Conservation (phyloP, 2,329 filamentous ascomycete species). For the Fusarium pininemorale region DNA sequence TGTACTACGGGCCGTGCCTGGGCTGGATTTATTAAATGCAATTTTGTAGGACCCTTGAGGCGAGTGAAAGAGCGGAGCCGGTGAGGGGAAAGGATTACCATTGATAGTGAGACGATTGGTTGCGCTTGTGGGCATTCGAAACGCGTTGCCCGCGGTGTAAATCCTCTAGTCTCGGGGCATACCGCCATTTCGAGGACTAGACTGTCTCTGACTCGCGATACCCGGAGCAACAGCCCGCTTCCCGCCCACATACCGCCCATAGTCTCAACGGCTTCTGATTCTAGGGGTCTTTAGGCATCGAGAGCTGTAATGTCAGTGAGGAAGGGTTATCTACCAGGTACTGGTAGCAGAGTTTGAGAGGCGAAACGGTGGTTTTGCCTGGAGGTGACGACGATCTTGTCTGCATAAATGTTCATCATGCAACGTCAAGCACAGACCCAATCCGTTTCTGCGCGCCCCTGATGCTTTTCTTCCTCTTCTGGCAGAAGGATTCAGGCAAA, state of each 20-base stretch:
- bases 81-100: conserved; percentile 19
- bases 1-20: conserved; percentile 9
- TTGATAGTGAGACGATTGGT: conserved; percentile 18
- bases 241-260: neutral
- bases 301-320: neutral
- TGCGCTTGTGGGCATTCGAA: neutral
- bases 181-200: conserved; percentile 21
- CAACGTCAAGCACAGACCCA: neutral
- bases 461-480: neutral
- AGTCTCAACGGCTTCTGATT: neutral
- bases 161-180: conserved; percentile 13
- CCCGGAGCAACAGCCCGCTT: neutral
- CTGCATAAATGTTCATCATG: neutral
- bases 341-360: neutral
- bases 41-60: neutral
- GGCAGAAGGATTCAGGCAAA: neutral
- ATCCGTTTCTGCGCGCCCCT: neutral
- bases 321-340: neutral
- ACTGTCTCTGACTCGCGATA: neutral
- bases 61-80: neutral
- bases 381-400: neutral
- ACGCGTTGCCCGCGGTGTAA: conserved; percentile 8
- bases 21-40: conserved; percentile 7
- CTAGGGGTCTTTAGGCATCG: neutral
- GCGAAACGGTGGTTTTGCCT: neutral